A percentile compares a stretch with the other conserved stretches of the same genome.
These are phyloP conservation scores for Pelargonium australe DNA, from an alignment of 441 rosid species.

Conservation along the genomic window DNA sequence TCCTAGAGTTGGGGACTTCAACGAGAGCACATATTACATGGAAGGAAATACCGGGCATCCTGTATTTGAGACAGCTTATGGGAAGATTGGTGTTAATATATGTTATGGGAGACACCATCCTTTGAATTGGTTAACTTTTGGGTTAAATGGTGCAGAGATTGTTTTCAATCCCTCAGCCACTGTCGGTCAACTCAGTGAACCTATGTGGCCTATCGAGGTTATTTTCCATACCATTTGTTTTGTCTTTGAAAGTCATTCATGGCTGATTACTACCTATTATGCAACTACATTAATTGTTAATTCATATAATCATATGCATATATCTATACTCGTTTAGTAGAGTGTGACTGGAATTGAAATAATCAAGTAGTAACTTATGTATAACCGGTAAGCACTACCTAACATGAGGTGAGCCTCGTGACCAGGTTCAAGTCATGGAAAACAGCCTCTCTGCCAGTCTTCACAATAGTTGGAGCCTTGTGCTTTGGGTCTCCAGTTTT, in stretches of 20 bases:
- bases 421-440: too few relatives aligned
- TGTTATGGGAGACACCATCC: conserved; percentile 98
- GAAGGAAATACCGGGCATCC: conserved; percentile 97
- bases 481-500: too few relatives aligned
- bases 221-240: background rate
- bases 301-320: background rate
- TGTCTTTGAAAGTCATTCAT: background rate
- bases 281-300: background rate
- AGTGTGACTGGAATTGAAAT: background rate
- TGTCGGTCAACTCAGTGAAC: conserved; percentile 92
- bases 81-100: conserved; percentile 78
- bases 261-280: background rate
- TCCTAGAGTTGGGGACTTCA: conserved; percentile 94
- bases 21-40: conserved; percentile 96
- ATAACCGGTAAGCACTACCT: background rate
- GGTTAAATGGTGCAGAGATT: conserved; percentile 91
- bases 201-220: conserved; percentile 99
- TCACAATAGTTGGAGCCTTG: too few relatives aligned
- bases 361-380: background rate
- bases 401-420: too few relatives aligned
- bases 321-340: background rate
- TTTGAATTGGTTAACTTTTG: conserved; percentile 92
- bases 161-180: conserved; percentile 98
- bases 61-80: conserved; percentile 86
- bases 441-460: too few relatives aligned